These are phyloP conservation scores for Hordeum marinum DNA, from an alignment of 176 grass and related monocot genomes.

Conservation along the genomic window DNA sequence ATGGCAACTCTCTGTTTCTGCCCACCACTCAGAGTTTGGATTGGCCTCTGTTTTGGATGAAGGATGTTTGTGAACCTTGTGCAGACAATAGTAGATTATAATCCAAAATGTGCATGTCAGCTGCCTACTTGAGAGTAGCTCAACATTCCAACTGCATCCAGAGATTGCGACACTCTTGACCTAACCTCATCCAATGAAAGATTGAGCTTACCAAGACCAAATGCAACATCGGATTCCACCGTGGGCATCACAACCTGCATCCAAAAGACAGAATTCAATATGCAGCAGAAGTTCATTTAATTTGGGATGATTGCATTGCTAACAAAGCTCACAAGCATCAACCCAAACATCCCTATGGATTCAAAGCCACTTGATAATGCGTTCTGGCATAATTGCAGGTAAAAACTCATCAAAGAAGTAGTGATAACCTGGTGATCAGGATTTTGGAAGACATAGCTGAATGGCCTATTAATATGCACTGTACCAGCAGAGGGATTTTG, in stretches of 20 bases:
- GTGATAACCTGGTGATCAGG: slow-evolving; percentile 84
- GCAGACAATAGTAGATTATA: slow-evolving; percentile 35
- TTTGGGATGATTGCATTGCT: neutral
- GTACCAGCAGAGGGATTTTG: slow-evolving; percentile 51
- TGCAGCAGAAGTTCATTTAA: neutral
- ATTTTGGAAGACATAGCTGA: slow-evolving; percentile 98
- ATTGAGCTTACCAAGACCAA: slow-evolving; percentile 91
- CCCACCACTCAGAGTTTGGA: slow-evolving; percentile 89
- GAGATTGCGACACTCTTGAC: slow-evolving; percentile 73
- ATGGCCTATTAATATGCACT: slow-evolving; percentile 54
- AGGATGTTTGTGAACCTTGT: slow-evolving; percentile 40
- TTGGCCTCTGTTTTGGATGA: slow-evolving; percentile 75
- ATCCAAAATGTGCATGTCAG: slow-evolving; percentile 38
- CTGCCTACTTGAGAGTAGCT: slow-evolving; percentile 81
- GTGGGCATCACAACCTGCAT: slow-evolving; percentile 88
- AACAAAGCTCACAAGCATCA: neutral
- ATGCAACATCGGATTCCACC: slow-evolving; percentile 87
- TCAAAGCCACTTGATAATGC: neutral
- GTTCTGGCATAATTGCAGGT: neutral
- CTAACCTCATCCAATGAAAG: slow-evolving; percentile 68
- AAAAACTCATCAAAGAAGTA: neutral
- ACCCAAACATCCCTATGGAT: neutral
- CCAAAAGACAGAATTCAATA: neutral
- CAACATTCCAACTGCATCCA: slow-evolving; percentile 73
- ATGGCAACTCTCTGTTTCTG: slow-evolving; percentile 98